Base-by-base conservation (phyloP, 495 filamentous ascomycete genomes). In the Trypethelium eluteriae region DNA sequence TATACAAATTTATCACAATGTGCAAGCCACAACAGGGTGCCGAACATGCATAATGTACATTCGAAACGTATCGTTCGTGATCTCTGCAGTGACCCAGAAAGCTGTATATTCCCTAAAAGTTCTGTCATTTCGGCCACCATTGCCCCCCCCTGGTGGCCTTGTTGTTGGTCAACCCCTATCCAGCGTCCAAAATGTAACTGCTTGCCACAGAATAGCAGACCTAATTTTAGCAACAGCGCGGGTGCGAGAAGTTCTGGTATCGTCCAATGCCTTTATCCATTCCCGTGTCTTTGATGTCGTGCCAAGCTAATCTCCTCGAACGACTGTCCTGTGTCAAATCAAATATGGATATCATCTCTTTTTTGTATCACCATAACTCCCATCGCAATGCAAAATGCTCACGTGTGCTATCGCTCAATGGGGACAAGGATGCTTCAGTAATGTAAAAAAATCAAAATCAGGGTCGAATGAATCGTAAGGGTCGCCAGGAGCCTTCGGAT, bases 1-100 rank as follows among this genome's bases (percentile, higher is more conserved):
- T 7, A 7, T 11, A 16, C 36, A 59, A 59, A 59, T 59, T 59
- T 59, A 59, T 59, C 18, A 14, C 32, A 35, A 32, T 36, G 7
- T 36, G 53, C 53, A 59, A 59, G 53, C 53, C 53, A 59, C 53
- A 59, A 3, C 53, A 59, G 10, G 11, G 53, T 59, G 53, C 34
- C 36, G 53, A 36, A 59, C 11, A 59, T 9, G 53, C 53, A 59
- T 59, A 34, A 59, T 59, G 53, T 59, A 59, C 53, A 59, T 59
- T 34, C 14, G 53, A 59, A 32, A 59, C 53, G 53, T 59, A 59
- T 34, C 32, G 25, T 59, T 59, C 11, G 32, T 59, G 32, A 36
- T 59, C 18, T 34, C 53, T 59, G 53, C 11, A 36, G 1, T 59
- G 18, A 36, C 5, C 36, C 12, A 18, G 25, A 12, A 18, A 7